Conservation (phyloP, 2,329 filamentous ascomycete species). For the Apiospora marii region DNA sequence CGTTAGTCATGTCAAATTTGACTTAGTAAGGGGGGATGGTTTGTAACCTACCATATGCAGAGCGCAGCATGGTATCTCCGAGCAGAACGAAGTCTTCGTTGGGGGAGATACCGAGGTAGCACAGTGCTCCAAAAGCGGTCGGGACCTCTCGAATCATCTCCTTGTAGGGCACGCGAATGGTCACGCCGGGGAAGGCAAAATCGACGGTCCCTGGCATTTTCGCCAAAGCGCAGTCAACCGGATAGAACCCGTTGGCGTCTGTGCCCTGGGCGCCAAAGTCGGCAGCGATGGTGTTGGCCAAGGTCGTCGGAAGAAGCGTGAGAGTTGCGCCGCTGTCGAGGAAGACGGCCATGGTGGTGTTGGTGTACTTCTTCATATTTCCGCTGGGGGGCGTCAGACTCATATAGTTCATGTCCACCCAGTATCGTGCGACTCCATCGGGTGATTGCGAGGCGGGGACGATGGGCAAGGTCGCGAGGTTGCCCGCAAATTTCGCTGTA, state of each 20-base stretch:
- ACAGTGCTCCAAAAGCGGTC: constrained; percentile 41
- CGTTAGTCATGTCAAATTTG: constrained; percentile 10
- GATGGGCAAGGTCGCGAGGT: constrained; percentile 68
- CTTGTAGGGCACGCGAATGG: constrained; percentile 56
- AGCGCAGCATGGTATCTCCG: constrained; percentile 66
- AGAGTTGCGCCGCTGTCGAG: constrained; percentile 76
- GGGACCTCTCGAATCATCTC: constrained; percentile 55
- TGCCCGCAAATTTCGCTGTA: constrained; percentile 68
- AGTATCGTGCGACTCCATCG: constrained; percentile 61
- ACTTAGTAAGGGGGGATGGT: too few species aligned
- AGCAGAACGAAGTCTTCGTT: constrained; percentile 59
- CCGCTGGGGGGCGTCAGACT: constrained; percentile 50
- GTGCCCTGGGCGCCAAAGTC: constrained; percentile 54
- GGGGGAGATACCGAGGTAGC: constrained; percentile 59
- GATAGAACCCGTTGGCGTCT: constrained; percentile 54
- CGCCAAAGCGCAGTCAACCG: constrained; percentile 54
- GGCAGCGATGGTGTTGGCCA: constrained; percentile 58
- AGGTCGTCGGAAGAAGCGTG: constrained; percentile 67
- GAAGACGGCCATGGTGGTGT: constrained; percentile 62
- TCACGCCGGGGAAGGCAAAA: constrained; percentile 57
- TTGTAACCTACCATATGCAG: constrained; percentile 56
- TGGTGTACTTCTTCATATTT: constrained; percentile 44
- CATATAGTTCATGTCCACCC: constrained; percentile 57
- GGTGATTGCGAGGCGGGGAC: constrained; percentile 61
- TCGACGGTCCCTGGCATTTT: constrained; percentile 52